A percentile compares a stretch with the other conserved stretches of the same genome.
phyloP scores from a whole-genome alignment of 352 stramenopile species.

The Plasmopara viticola region DNA sequence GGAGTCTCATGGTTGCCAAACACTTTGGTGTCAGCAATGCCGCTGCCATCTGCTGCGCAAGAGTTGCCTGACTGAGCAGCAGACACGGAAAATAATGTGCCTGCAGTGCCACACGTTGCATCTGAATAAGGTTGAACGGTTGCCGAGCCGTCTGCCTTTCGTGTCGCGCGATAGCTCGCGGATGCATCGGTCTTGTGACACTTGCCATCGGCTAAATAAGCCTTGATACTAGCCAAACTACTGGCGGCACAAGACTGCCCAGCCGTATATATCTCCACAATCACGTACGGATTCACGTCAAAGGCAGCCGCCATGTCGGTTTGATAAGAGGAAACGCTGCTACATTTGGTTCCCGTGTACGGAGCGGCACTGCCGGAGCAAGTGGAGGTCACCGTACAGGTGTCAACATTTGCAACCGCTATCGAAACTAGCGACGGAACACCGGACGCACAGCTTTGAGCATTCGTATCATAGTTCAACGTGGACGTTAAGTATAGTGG shows the following conservation, averaged over 20 bases:
- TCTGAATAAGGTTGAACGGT: constrained; percentile 1
- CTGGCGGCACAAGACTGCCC: constrained; percentile 3
- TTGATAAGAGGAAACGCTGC: too few species aligned
- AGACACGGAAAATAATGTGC: neutral
- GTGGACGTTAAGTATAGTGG: too few species aligned
- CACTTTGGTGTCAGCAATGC: neutral
- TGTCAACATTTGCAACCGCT: too few species aligned
- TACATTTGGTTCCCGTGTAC: too few species aligned
- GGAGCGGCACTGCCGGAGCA: too few species aligned
- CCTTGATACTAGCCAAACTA: constrained; percentile 1
- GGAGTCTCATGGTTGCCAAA: too few species aligned
- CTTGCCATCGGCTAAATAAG: constrained; percentile 5
- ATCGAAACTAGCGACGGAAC: too few species aligned
- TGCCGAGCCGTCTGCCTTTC: neutral
- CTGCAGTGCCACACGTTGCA: neutral
- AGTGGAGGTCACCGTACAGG: too few species aligned
- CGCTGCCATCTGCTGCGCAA: neutral
- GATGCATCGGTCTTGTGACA: constrained; percentile 11
- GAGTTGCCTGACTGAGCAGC: constrained; percentile 2
- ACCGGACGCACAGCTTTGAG: too few species aligned
- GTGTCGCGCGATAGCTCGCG: constrained; percentile 3
- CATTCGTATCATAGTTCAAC: too few species aligned
- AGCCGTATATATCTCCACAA: constrained; percentile 4
- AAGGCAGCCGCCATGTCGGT: too few species aligned
- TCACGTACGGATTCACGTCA: too few species aligned